Evolutionary conservation across 345 rosid genomes (phyloP).

Genomic region (Brassica cretica): DNA sequence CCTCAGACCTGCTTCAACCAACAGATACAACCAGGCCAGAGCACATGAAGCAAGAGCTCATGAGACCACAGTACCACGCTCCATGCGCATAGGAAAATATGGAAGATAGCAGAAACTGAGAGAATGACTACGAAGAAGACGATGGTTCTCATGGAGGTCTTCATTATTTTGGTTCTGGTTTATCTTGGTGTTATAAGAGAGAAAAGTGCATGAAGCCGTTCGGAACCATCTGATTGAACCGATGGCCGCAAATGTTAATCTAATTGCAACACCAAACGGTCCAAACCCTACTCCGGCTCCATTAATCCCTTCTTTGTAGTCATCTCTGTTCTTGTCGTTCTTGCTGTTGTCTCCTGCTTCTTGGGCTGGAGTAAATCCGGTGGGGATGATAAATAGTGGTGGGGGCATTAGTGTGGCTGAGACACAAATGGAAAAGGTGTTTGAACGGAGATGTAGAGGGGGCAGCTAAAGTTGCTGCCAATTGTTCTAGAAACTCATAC

Average conservation of each 20-base stretch:
- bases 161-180: neutral
- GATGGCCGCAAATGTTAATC: constrained; percentile 16
- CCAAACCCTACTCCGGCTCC: constrained; percentile 47
- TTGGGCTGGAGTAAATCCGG: constrained; percentile 52
- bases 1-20: too few species aligned
- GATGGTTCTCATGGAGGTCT: neutral
- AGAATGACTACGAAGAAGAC: neutral
- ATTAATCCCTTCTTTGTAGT: constrained; percentile 70
- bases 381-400: constrained; percentile 43
- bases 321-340: constrained; percentile 54
- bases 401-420: constrained; percentile 52
- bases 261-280: too few species aligned
- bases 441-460: constrained; percentile 46
- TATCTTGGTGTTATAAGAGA: neutral
- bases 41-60: too few species aligned
- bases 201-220: neutral
- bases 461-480: constrained; percentile 46
- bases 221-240: constrained; percentile 20
- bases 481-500: neutral
- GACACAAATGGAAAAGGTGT: constrained; percentile 38
- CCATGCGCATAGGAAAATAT: too few species aligned
- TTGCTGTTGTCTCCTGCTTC: constrained; percentile 59
- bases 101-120: neutral
- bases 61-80: too few species aligned
- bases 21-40: too few species aligned